Conservation (phyloP, 2,329 filamentous ascomycete genomes). For the Fusarium verrucosum region DNA sequence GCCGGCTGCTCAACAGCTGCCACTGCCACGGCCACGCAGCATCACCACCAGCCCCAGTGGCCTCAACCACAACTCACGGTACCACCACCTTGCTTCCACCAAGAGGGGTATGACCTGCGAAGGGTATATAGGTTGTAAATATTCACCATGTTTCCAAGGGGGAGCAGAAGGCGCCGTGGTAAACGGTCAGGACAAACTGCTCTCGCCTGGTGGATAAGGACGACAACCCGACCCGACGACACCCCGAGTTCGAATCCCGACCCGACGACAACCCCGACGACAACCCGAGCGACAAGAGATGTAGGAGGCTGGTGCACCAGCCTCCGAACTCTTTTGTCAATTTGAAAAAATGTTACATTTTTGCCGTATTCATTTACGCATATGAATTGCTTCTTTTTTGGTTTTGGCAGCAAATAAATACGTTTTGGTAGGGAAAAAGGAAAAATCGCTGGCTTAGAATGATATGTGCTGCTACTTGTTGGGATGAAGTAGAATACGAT, state of each 20-base stretch:
- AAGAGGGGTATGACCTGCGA: background rate
- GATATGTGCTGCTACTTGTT: background rate
- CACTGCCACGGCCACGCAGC: background rate
- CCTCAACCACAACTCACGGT: constrained; percentile 1
- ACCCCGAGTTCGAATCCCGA: constrained; percentile 30
- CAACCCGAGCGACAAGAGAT: constrained; percentile 36
- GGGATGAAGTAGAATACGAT: too few relatives aligned
- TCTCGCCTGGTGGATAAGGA: constrained; percentile 26
- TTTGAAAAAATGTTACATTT: background rate
- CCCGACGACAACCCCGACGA: constrained; percentile 2
- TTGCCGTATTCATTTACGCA: background rate
- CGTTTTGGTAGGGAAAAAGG: background rate
- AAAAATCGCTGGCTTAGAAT: rapidly evolving
- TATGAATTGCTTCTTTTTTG: background rate
- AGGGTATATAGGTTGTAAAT: constrained; percentile 22
- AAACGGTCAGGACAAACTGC: constrained; percentile 46
- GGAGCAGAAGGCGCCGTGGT: constrained; percentile 40
- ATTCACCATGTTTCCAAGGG: constrained; percentile 1
- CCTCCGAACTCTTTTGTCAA: constrained; percentile 46
- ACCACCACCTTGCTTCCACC: background rate
- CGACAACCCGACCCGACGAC: background rate
- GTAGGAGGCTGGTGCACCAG: constrained; percentile 37
- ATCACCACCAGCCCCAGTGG: background rate
- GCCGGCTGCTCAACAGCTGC: background rate
- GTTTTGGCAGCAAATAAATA: background rate